Percentiles rank a stretch among this genome's conserved stretches.
These are phyloP conservation scores for Saccharomyces hybrid DNA, from an alignment of 1,139 yeast species.

Conservation along the genomic window DNA sequence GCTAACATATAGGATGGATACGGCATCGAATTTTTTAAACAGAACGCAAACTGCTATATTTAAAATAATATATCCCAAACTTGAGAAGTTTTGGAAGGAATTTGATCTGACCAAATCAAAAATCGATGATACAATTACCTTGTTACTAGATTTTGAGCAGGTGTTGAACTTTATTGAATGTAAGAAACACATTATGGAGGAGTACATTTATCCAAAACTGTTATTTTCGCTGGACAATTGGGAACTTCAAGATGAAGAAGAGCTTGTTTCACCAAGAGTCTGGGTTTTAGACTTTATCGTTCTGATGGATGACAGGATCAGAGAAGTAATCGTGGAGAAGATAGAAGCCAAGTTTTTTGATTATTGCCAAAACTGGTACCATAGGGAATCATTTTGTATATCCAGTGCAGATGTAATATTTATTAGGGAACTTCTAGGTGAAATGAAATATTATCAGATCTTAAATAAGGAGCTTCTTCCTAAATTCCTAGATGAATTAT, in stretches of 20 bases:
- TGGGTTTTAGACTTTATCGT: slow-evolving; percentile 18
- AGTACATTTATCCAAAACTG: slow-evolving; percentile 36
- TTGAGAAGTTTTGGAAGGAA: slow-evolving; percentile 10
- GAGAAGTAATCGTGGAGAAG: slow-evolving; percentile 5
- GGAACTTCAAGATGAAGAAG: slow-evolving; percentile 20
- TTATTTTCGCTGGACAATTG: slow-evolving; percentile 32
- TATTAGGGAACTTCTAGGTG: slow-evolving; percentile 37
- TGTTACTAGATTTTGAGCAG: slow-evolving; percentile 39
- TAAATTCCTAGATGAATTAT: slow-evolving; percentile 27
- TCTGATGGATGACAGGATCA: slow-evolving; percentile 7
- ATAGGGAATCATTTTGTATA: slow-evolving; percentile 20
- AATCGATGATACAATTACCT: slow-evolving; percentile 25
- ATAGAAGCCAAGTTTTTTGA: slow-evolving; percentile 27
- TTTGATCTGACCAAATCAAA: slow-evolving; percentile 9
- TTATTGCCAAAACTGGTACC: slow-evolving; percentile 34
- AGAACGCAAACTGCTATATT: slow-evolving; percentile 23
- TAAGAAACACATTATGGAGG: slow-evolving; percentile 25
- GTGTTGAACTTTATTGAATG: slow-evolving; percentile 32
- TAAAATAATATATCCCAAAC: slow-evolving; percentile 9
- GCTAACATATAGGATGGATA: slow-evolving; percentile 20
- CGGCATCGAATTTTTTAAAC: slow-evolving; percentile 13
- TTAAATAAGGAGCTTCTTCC: slow-evolving; percentile 31
- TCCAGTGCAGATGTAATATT: slow-evolving; percentile 27
- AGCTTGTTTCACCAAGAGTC: slow-evolving; percentile 7
- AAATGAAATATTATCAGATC: slow-evolving; percentile 23